phyloP scores from a whole-genome alignment of 2,329 filamentous ascomycete genomes.

The Pezicula neosporulosa region DNA sequence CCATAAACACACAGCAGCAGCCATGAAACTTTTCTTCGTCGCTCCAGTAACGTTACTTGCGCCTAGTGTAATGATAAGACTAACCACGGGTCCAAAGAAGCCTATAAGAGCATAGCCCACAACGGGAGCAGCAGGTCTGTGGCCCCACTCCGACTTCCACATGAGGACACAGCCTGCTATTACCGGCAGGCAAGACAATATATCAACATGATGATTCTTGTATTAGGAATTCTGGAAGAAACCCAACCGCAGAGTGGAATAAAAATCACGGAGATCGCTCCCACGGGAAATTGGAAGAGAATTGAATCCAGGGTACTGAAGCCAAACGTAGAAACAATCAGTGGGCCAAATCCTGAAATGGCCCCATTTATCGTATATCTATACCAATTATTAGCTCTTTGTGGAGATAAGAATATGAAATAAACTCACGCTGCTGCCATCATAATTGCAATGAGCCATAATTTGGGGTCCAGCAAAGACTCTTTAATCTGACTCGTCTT shows the following conservation, averaged over 20 bases:
- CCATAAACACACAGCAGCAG: conserved; percentile 67
- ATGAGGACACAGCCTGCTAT: conserved; percentile 70
- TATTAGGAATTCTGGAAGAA: conserved; percentile 53
- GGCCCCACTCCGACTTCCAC: conserved; percentile 53
- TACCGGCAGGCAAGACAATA: conserved; percentile 61
- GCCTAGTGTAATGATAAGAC: conserved; percentile 47
- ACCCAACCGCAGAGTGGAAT: conserved; percentile 64
- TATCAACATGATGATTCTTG: conserved; percentile 61
- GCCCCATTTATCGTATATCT: conserved; percentile 56
- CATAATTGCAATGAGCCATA: conserved; percentile 37
- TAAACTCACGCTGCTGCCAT: conserved; percentile 68
- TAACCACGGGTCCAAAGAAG: conserved; percentile 67
- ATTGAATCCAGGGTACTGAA: conserved; percentile 60
- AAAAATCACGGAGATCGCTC: conserved; percentile 57
- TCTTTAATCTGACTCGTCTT: conserved; percentile 34
- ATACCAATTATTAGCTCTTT: conserved; percentile 57
- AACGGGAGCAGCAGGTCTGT: conserved; percentile 60
- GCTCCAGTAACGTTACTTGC: conserved; percentile 70
- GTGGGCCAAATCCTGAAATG: conserved; percentile 63
- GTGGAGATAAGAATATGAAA: conserved; percentile 34
- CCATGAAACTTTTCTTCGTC: conserved; percentile 73
- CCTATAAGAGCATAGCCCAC: conserved; percentile 68
- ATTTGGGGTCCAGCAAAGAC: conserved; percentile 28
- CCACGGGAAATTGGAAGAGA: conserved; percentile 69
- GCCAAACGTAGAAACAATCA: conserved; percentile 68